These are phyloP conservation scores for Neurospora sp. DNA, from an alignment of 495 filamentous ascomycete species.

Conservation along the genomic window DNA sequence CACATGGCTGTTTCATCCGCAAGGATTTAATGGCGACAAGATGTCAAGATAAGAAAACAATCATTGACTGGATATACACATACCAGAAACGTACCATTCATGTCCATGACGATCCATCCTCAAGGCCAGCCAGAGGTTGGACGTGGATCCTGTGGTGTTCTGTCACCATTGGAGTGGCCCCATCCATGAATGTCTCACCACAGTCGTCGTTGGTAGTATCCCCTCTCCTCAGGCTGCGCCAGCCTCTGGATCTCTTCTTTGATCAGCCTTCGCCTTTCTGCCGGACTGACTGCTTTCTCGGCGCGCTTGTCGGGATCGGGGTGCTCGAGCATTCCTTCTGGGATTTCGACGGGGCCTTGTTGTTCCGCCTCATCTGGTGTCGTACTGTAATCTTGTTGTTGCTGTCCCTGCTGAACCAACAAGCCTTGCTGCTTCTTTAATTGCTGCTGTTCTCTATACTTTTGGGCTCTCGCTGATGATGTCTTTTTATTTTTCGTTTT, in stretches of 20 bases:
- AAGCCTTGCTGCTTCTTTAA: background rate
- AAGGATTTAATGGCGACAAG: background rate
- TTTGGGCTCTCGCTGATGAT: background rate
- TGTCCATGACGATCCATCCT: background rate
- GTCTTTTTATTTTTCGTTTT: background rate
- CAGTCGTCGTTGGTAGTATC: conserved; percentile 37
- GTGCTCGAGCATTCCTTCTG: background rate
- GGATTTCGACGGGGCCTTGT: background rate
- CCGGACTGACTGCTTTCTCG: conserved; percentile 32
- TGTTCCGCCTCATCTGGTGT: background rate
- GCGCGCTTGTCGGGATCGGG: background rate
- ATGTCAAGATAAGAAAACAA: background rate
- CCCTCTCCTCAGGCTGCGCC: conserved; percentile 27
- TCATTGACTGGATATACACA: background rate
- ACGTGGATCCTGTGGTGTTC: background rate
- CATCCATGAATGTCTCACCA: conserved; percentile 21
- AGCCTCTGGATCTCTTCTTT: conserved; percentile 40
- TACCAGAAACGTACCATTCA: background rate
- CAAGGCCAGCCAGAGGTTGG: background rate
- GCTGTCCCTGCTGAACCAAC: background rate
- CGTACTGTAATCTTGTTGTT: background rate
- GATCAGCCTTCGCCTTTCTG: conserved; percentile 38
- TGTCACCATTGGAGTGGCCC: background rate
- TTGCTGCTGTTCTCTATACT: background rate
- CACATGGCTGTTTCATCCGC: background rate